Percentiles rank a stretch among this genome's conserved stretches.
These are phyloP conservation scores for Alternaria atra DNA, from an alignment of 2,329 filamentous ascomycete genomes.

Conservation along the genomic window DNA sequence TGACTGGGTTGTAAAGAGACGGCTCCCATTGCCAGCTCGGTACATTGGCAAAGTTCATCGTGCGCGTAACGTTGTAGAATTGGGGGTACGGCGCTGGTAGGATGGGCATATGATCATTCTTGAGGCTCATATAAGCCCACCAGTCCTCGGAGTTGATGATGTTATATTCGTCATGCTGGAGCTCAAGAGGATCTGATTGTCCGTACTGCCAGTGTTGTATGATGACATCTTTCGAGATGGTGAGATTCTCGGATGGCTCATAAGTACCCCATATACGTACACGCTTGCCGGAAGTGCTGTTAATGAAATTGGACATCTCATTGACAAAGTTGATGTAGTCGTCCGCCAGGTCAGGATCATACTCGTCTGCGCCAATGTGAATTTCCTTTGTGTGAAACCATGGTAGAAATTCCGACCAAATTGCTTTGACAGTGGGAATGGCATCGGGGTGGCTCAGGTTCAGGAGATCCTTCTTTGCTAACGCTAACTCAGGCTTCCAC, in stretches of 20 bases:
- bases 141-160: conserved; percentile 60
- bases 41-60: conserved; percentile 56
- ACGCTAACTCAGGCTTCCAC: conserved; percentile 51
- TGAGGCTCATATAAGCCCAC: conserved; percentile 65
- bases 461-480: conserved; percentile 48
- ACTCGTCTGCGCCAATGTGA: conserved; percentile 52
- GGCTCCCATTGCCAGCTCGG: conserved; percentile 59
- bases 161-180: conserved; percentile 51
- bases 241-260: conserved; percentile 53
- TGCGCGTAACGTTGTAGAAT: conserved; percentile 57
- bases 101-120: conserved; percentile 62
- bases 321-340: conserved; percentile 52
- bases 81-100: conserved; percentile 58
- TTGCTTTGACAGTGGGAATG: conserved; percentile 48
- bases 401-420: conserved; percentile 51
- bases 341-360: conserved; percentile 44
- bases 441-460: conserved; percentile 50
- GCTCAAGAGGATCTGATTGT: conserved; percentile 56
- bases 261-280: conserved; percentile 55
- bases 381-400: conserved; percentile 52
- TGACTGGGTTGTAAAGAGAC: conserved; percentile 56
- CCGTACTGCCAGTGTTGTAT: conserved; percentile 62
- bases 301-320: conserved; percentile 46
- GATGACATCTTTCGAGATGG: conserved; percentile 53
- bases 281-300: conserved; percentile 41